phyloP scores from a whole-genome alignment of 495 filamentous ascomycete genomes.

The Aspergillus kassunensis region DNA sequence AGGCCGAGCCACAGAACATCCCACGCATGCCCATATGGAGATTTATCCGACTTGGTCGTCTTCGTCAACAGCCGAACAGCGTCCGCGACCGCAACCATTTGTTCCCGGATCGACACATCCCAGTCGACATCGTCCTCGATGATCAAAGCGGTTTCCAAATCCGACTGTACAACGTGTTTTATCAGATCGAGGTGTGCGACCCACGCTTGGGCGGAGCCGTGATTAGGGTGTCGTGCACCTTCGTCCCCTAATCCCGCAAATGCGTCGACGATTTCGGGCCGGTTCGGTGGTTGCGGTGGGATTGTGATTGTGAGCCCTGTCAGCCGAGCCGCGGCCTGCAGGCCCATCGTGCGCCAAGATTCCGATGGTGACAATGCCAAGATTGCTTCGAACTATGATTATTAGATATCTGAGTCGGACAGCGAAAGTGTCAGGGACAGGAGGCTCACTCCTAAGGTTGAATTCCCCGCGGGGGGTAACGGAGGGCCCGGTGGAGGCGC shows the following conservation, averaged over 20 bases:
- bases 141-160: conserved; percentile 40
- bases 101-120: conserved; percentile 34
- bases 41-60: neutral
- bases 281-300: conserved; percentile 12
- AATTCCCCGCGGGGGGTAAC: neutral
- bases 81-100: conserved; percentile 13
- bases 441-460: conserved; percentile 5
- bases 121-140: conserved; percentile 48
- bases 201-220: conserved; percentile 22
- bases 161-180: conserved; percentile 34
- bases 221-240: conserved; percentile 5
- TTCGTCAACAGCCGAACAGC: conserved; percentile 20
- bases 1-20: conserved; percentile 41
- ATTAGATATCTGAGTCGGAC: neutral
- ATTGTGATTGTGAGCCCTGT: conserved; percentile 15
- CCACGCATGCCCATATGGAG: conserved; percentile 31
- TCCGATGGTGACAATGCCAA: conserved; percentile 13
- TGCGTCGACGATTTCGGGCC: conserved; percentile 9
- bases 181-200: conserved; percentile 31
- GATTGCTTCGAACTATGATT: conserved; percentile 17
- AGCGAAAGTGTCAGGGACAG: neutral
- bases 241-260: conserved; percentile 8
- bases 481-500: neutral
- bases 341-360: conserved; percentile 17
- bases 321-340: conserved; percentile 11